Evolutionary conservation across 805 yeast species (phyloP), one percentile per base, ranked within the genome.

Genomic region (Suhomyces emberorum): DNA sequence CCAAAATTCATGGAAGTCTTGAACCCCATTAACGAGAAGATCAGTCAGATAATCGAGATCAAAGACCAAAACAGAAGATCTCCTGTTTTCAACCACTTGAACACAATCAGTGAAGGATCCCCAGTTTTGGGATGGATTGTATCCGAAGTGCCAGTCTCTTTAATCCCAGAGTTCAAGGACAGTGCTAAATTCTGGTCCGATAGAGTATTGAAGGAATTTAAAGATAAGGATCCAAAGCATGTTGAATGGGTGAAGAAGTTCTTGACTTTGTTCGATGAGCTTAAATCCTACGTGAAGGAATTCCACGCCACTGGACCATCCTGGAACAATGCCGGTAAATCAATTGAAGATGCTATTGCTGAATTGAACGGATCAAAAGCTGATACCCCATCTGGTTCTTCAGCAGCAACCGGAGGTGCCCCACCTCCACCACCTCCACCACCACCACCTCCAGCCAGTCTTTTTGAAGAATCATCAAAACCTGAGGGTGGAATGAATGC

Each of bases 101-200:
- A 83, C 49, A 76, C 97, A 2, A 72, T 93, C 28, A 77, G 88
- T 17, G 98, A 93, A 56, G 97, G 96, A 33, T 77, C 84, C 7
- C 88, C 96, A 8, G 87, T 85, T 5, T 69, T 89, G 36, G 95
- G 95, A 16, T 93, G 99, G 99, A 75, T 91, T 43, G 78, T 86
- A 14, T 75, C 77, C 4, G 77, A 72, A 3, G 79, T 87, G 4
- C 96, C 97, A 1, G 77, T 83, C 11, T 77, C 87, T 0, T 76
- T 72, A 46, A 74, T 93, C 38, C 77, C 83, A 3, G 96, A 89
- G 46, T 85, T 81, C 63, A 85, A 83, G 55, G 98, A 93, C 54
- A 79, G 95, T 15, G 85, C 96, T 23, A 91, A 83, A 58, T 93
- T 93, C 64, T 93, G 97, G 88, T 76, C 95, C 8, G 89, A 93